A percentile compares a stretch with the other conserved stretches of the same genome.
phyloP scores from a whole-genome alignment of 2,329 filamentous ascomycete genomes.

The Tolypocladium paradoxum region DNA sequence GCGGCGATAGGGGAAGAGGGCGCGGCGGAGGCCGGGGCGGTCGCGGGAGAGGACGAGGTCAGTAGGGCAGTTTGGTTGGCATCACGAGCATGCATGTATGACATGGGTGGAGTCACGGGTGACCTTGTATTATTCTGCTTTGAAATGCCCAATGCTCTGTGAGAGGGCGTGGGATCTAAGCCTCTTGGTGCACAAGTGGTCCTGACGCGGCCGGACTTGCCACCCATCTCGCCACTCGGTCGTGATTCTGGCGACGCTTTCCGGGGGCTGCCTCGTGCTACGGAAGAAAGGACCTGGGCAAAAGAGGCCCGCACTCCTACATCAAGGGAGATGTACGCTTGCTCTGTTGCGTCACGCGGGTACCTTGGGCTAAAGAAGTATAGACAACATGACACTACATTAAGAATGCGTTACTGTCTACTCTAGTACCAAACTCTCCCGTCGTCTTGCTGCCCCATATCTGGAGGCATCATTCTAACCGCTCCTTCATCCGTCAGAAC shows the following conservation, averaged over 20 bases:
- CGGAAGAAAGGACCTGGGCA: background rate
- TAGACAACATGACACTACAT: background rate
- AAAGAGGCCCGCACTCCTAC: background rate
- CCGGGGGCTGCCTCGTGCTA: background rate
- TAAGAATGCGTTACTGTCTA: slow-evolving; percentile 2
- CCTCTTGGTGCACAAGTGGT: background rate
- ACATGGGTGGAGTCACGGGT: background rate
- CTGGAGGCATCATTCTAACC: background rate
- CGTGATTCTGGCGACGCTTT: background rate
- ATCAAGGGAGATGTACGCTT: background rate
- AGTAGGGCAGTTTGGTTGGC: slow-evolving; percentile 11
- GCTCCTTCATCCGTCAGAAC: background rate
- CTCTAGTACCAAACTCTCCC: background rate
- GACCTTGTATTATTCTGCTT: background rate
- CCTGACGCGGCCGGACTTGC: background rate
- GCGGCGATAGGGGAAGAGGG: slow-evolving; percentile 32
- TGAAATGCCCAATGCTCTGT: background rate
- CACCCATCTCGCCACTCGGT: background rate
- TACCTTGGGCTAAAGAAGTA: background rate
- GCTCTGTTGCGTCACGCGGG: background rate
- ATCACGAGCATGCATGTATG: background rate
- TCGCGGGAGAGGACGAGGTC: slow-evolving; percentile 22
- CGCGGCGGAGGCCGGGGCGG: slow-evolving; percentile 27
- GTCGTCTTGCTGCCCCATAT: background rate
- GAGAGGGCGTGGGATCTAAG: background rate